Evolutionary conservation across 495 filamentous ascomycete species (phyloP), one percentile per base, ranked within the genome.

Genomic region (Opeltia flavorubescens): DNA sequence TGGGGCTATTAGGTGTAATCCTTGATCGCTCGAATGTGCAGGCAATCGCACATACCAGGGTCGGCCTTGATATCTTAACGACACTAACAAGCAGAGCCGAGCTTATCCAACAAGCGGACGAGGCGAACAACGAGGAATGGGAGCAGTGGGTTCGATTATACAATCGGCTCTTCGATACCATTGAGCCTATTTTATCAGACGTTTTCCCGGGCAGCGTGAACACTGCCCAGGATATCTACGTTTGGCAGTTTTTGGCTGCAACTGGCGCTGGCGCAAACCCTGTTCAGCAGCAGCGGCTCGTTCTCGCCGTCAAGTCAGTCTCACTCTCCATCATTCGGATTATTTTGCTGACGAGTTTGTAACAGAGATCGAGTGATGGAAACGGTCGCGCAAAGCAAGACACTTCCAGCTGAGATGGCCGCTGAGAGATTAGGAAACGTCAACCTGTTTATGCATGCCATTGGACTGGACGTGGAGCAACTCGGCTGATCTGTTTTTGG

Each of bases 391-490:
- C 77, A 93, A 27, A 80, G 84, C 58, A 94, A 91, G 69, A 86
- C 83, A 2, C 76, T 96, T 12, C 91, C 93, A 11, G 70, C 78
- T 15, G 86, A 91, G 34, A 80, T 95, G 76, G 76, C 81, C 15
- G 78, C 74, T 54, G 75, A 81, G 59, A 80, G 88, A 46, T 70
- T 93, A 39, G 80, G 80, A 48, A 89, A 95, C 59, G 93, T 98
- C 53, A 96, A 98, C 63, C 67, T 98, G 25, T 98, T 98, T 62
- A 95, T 98, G 89, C 78, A 86, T 51, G 91, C 89, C 44, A 96
- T 98, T 62, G 93, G 91, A 4, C 71, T 98, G 55, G 93, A 96
- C 68, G 91, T 98, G 28, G 91, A 95, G 55, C 68, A 95, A 49
- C 78, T 98, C 52, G 81, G 84, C 59, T 94, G 57, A 76, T n/a